Conservation (phyloP, 1,284 basidiomycete species). For the Cutaneotrichosporon cavernicola region DNA sequence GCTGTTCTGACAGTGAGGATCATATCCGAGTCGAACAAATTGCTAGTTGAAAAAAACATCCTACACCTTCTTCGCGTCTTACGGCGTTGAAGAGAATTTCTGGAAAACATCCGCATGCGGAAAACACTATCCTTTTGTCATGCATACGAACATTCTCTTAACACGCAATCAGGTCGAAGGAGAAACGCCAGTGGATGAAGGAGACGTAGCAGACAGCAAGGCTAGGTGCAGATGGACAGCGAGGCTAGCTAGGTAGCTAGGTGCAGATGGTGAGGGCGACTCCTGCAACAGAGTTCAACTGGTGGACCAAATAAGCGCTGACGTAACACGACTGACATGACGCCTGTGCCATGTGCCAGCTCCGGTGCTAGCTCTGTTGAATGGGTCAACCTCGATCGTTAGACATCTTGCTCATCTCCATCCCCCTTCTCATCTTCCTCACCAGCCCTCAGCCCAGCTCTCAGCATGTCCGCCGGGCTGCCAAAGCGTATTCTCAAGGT, state of each 20-base stretch:
- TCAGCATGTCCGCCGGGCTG: constrained; percentile 33
- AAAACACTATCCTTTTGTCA: constrained; percentile 5
- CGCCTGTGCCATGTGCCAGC: not conserved
- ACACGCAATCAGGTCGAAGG: not conserved
- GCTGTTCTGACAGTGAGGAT: constrained; percentile 23
- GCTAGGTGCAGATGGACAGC: not conserved
- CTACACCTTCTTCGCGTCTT: constrained; percentile 14
- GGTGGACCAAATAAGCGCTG: too few species aligned
- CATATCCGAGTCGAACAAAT: constrained; percentile 22
- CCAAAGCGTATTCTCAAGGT: constrained; percentile 56
- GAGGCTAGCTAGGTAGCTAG: too few species aligned
- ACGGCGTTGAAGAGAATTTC: constrained; percentile 17
- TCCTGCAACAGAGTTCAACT: not conserved
- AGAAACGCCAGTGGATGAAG: not conserved
- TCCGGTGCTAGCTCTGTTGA: not conserved
- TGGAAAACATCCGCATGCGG: constrained; percentile 12
- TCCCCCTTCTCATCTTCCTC: not conserved
- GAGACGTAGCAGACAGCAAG: too few species aligned
- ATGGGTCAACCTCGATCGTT: not conserved
- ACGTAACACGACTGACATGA: not conserved
- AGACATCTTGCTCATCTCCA: not conserved
- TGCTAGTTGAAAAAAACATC: constrained; percentile 25
- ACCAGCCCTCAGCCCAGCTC: not conserved
- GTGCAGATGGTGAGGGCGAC: not conserved
- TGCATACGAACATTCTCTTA: not conserved